Conservation (phyloP, 2,329 filamentous ascomycete genomes). For the Periconia sp. region DNA sequence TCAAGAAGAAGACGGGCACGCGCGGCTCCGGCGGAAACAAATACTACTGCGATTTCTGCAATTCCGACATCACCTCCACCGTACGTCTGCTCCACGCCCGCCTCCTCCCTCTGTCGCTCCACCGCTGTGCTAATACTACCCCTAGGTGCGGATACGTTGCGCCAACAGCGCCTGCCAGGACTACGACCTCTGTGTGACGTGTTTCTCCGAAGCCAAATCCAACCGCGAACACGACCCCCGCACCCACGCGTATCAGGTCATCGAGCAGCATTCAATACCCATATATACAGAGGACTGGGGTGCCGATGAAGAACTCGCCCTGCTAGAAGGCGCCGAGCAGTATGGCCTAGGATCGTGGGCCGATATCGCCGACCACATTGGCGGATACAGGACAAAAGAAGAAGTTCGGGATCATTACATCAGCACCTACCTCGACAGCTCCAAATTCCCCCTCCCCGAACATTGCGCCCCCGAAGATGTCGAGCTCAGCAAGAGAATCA, state of each 20-base stretch:
- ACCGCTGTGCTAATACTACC: constrained; percentile 6
- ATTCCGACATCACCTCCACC: constrained; percentile 93
- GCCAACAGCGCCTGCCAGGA: constrained; percentile 82
- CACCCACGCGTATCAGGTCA: constrained; percentile 86
- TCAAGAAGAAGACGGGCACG: constrained; percentile 90
- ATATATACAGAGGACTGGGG: constrained; percentile 96
- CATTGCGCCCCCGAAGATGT: constrained; percentile 82
- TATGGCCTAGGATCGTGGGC: constrained; percentile 97
- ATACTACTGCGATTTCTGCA: constrained; percentile 97
- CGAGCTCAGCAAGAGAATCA: constrained; percentile 74
- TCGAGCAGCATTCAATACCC: constrained; percentile 97
- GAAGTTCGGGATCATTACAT: constrained; percentile 96
- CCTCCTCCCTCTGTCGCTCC: background rate
- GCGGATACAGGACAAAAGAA: constrained; percentile 89
- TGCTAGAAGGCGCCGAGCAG: constrained; percentile 92
- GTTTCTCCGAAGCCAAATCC: constrained; percentile 80
- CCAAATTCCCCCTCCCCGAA: constrained; percentile 82
- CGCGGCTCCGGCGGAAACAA: constrained; percentile 75
- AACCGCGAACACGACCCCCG: constrained; percentile 84
- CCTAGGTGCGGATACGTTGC: constrained; percentile 92
- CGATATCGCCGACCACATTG: constrained; percentile 97
- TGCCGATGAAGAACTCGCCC: constrained; percentile 90
- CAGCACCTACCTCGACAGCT: constrained; percentile 80
- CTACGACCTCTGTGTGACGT: constrained; percentile 95
- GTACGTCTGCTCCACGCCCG: constrained; percentile 56